Evolutionary conservation across 768 basidiomycete species (phyloP).

Genomic region (Amanita exitialis): DNA sequence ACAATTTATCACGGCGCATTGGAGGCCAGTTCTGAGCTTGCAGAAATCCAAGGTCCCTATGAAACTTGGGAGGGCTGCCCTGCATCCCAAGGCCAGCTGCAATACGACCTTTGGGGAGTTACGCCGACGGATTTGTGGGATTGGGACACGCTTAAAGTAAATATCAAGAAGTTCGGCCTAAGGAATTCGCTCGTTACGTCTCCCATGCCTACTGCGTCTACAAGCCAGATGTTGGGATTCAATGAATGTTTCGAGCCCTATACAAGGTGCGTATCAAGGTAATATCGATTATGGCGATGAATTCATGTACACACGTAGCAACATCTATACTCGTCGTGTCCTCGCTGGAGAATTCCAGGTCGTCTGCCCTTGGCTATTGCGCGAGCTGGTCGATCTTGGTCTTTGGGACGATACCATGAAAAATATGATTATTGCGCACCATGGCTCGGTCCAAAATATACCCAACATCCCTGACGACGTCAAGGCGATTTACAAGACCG

Average conservation of each 20-base stretch:
- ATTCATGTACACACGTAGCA: conserved; percentile 34
- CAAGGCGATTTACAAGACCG: conserved; percentile 99
- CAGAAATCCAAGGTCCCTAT: conserved; percentile 71
- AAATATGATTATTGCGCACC: conserved; percentile 97
- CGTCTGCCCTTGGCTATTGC: conserved; percentile 98
- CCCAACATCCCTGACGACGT: conserved; percentile 81
- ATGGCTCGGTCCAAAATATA: conserved; percentile 83
- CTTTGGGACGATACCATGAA: conserved; percentile 99
- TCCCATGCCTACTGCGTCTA: conserved; percentile 99
- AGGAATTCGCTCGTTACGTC: conserved; percentile 86
- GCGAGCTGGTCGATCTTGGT: conserved; percentile 89
- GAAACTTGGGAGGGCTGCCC: conserved; percentile 88
- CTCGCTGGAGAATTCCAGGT: conserved; percentile 99
- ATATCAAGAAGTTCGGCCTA: conserved; percentile 72
- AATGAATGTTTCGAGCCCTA: conserved; percentile 99
- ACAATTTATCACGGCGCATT: conserved; percentile 96
- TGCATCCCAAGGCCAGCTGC: conserved; percentile 78
- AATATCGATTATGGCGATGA: conserved; percentile 4
- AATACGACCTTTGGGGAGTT: conserved; percentile 94
- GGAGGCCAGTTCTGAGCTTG: conserved; percentile 85
- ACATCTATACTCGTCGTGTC: conserved; percentile 98
- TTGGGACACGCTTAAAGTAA: conserved; percentile 80
- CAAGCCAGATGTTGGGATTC: conserved; percentile 94
- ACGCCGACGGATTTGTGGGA: conserved; percentile 90
- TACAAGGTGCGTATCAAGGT: conserved; percentile 50